Conservation (phyloP, 495 filamentous ascomycete species). For the Aspergillus coremiiformis region DNA sequence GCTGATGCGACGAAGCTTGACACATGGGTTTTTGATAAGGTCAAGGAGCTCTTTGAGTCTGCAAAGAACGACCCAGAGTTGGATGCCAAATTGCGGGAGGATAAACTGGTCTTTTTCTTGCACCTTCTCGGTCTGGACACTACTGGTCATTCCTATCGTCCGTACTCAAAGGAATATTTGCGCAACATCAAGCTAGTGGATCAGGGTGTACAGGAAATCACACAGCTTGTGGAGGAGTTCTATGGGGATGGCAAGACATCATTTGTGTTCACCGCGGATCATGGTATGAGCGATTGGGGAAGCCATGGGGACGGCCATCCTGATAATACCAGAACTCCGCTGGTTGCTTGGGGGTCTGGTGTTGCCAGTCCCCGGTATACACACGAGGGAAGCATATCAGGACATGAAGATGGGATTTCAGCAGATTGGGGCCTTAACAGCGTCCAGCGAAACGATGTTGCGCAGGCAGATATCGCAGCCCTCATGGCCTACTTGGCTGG, state of each 20-base stretch:
- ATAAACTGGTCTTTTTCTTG: constrained; percentile 92
- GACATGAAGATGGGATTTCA: constrained; percentile 91
- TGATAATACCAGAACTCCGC: constrained; percentile 90
- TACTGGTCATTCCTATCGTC: constrained; percentile 77
- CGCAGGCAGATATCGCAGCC: constrained; percentile 90
- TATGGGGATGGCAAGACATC: constrained; percentile 89
- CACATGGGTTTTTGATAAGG: constrained; percentile 91
- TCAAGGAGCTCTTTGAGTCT: constrained; percentile 75
- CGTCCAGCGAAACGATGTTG: constrained; percentile 80
- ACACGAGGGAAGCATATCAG: constrained; percentile 48
- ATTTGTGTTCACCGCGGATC: constrained; percentile 95
- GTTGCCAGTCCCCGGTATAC: constrained; percentile 66
- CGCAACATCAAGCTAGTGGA: constrained; percentile 94
- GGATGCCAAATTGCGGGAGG: constrained; percentile 62
- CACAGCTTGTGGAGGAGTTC: constrained; percentile 76
- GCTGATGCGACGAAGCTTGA: constrained; percentile 73
- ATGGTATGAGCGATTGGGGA: constrained; percentile 98
- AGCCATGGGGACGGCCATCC: constrained; percentile 97
- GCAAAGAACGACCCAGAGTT: constrained; percentile 73
- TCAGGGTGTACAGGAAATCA: constrained; percentile 74
- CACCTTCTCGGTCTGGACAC: constrained; percentile 96
- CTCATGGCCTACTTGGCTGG: constrained; percentile 96
- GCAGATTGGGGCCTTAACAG: constrained; percentile 77
- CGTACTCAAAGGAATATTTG: constrained; percentile 93
- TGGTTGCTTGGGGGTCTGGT: constrained; percentile 92